phyloP scores from a whole-genome alignment of 2,329 filamentous ascomycete genomes.

The Penicillium expansum region DNA sequence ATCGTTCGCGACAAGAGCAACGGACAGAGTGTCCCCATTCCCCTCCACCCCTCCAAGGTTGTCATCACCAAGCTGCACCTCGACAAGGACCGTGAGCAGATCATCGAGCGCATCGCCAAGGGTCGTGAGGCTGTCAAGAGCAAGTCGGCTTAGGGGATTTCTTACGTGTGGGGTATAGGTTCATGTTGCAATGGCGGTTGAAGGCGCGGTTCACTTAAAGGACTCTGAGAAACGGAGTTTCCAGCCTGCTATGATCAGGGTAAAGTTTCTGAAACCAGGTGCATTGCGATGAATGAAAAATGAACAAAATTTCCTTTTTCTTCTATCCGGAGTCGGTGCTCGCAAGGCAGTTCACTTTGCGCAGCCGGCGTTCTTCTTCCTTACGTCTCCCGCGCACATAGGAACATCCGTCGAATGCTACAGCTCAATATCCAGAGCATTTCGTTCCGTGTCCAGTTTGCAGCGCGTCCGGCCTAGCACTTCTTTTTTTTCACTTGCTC shows the following conservation, averaged over 20 bases:
- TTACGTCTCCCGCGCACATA: slow-evolving; percentile 7
- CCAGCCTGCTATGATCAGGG: slow-evolving; percentile 25
- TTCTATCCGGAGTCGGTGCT: slow-evolving; percentile 52
- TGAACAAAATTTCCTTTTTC: slow-evolving; percentile 61
- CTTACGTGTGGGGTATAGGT: slow-evolving; percentile 59
- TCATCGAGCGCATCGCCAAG: slow-evolving; percentile 48
- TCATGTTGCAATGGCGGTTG: slow-evolving; percentile 62
- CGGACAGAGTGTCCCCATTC: slow-evolving; percentile 91
- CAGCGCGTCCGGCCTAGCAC: not conserved
- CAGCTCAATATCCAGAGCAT: slow-evolving; percentile 11
- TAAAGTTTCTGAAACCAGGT: slow-evolving; percentile 27
- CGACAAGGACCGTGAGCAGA: slow-evolving; percentile 53
- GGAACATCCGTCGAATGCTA: slow-evolving; percentile 13
- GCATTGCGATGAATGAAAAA: slow-evolving; percentile 54
- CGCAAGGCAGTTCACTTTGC: slow-evolving; percentile 2
- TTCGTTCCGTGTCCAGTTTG: slow-evolving; percentile 2
- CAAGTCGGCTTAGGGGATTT: slow-evolving; percentile 62
- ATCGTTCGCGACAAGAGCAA: slow-evolving; percentile 94
- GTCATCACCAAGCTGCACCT: slow-evolving; percentile 99
- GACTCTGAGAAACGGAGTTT: slow-evolving; percentile 24
- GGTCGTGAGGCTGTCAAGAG: slow-evolving; percentile 49
- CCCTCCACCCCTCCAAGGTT: slow-evolving; percentile 94
- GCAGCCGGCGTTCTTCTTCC: slow-evolving; percentile 6
- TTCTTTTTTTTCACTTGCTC: not conserved
- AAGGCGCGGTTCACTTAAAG: slow-evolving; percentile 25